phyloP scores from a whole-genome alignment of 1,284 basidiomycete species.

The Ganoderma leucocontextum region DNA sequence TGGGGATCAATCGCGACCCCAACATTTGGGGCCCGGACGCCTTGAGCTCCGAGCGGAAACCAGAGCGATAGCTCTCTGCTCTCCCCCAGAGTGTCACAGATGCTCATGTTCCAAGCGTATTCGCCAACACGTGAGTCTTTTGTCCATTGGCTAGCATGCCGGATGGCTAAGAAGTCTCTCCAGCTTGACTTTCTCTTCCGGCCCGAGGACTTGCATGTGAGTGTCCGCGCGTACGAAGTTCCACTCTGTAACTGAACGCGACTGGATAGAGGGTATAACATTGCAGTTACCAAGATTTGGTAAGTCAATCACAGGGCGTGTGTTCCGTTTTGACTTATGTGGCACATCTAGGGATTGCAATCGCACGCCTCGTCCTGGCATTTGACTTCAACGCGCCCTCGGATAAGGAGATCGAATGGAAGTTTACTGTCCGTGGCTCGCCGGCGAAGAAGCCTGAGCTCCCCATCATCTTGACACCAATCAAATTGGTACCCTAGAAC shows the following conservation, averaged over 20 bases:
- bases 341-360: constrained; percentile 14
- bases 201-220: constrained; percentile 40
- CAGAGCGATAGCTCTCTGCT: constrained; percentile 47
- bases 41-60: constrained; percentile 49
- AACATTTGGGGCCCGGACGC: constrained; percentile 53
- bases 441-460: constrained; percentile 18
- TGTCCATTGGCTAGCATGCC: not conserved
- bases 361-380: constrained; percentile 21
- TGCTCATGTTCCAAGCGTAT: constrained; percentile 37
- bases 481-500: not conserved
- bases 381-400: constrained; percentile 24
- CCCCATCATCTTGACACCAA: constrained; percentile 1
- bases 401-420: constrained; percentile 28
- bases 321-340: not conserved
- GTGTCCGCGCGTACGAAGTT: constrained; percentile 2
- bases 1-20: constrained; percentile 35
- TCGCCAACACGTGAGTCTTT: constrained; percentile 33
- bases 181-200: constrained; percentile 40
- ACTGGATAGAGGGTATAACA: constrained; percentile 16
- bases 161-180: not conserved
- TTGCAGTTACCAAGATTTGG: constrained; percentile 18
- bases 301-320: not conserved
- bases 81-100: constrained; percentile 36
- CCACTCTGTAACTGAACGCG: not conserved
- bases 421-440: constrained; percentile 22